Base-by-base conservation (phyloP, 2,329 filamentous ascomycete species). In the Pyrenophora graminea region DNA sequence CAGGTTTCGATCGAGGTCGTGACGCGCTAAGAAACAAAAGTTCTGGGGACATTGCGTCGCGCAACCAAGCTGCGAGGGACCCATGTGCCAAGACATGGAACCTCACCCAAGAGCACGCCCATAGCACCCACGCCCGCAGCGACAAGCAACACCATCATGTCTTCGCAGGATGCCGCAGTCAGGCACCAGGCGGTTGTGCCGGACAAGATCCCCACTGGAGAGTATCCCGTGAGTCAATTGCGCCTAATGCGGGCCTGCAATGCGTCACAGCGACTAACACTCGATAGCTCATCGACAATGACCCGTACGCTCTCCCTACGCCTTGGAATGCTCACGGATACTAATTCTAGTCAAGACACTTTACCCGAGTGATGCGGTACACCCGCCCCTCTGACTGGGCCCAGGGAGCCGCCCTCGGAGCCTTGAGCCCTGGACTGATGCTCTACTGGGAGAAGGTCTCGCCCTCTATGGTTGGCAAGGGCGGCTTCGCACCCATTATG, bases 221-320 rank as follows among this genome's bases (percentile, higher is more conserved):
- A 94, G 55, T 97, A 90, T 75, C 93, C 93, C 52, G 94, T 97
- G 80, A 70, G 90, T 52, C 80, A 48, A 55, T 60, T 50, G 62
- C 48, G 42, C 23, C 33, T 7, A 6, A 12, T 1, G 9, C 8
- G 25, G 25, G 37, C 49, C 51, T 62, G 59, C 62, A 67, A 64
- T 64, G 45, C 54, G 45, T 39, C 38, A n/a, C 46, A 37, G 48
- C 45, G 31, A 61, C 70, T 73, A 68, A 72, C 59, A 33, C 34
- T 23, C 45, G 45, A 42, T 78, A 99, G 94, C 89, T 97, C 79
- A 97, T 99, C 77, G 94, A 99, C 81, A 95, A 90, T 80, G 94
- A 99, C 78, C 94, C 94, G 92, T 97, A 92, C 73, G 87, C 76
- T 57, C 18, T 33, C 48, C 18, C 48, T 19, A 12, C 44, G 46